Conservation (phyloP, 225 moss, liverwort and hornwort genomes). For the Antitrichia curtipendula region DNA sequence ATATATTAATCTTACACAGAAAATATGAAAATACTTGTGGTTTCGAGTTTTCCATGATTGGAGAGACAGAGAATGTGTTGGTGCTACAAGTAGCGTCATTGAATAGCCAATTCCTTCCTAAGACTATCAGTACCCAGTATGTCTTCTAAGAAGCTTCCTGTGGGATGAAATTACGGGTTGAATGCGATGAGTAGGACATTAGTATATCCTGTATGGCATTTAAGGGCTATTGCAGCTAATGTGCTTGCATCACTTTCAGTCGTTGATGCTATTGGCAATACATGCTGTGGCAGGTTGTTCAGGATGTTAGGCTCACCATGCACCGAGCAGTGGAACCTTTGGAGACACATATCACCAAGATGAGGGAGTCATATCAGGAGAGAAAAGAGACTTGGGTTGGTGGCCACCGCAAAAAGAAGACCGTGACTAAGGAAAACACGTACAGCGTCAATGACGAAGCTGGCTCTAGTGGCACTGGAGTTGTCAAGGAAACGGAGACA, state of each 20-base stretch:
- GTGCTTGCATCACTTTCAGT: background rate
- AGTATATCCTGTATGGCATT: background rate
- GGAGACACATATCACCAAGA: constrained; percentile 47
- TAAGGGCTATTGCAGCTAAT: background rate
- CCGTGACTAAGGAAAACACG: constrained; percentile 10
- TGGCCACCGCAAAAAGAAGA: constrained; percentile 19
- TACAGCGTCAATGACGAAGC: constrained; percentile 28
- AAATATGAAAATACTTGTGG: background rate
- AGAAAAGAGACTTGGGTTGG: constrained; percentile 34
- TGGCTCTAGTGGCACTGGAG: background rate
- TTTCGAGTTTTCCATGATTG: background rate
- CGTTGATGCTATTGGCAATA: background rate
- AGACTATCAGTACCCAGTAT: background rate
- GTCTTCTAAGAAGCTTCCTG: background rate
- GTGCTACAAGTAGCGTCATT: background rate
- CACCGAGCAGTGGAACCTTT: constrained; percentile 73
- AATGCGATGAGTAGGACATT: background rate
- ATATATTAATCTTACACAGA: no score
- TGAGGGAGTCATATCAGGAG: constrained; percentile 42
- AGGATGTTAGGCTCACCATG: constrained; percentile 59
- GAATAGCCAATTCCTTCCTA: background rate
- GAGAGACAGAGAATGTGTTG: background rate
- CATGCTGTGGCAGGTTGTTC: constrained; percentile 45
- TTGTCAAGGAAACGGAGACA: constrained; percentile 9
- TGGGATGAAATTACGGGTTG: background rate